Percentiles rank a stretch among this genome's conserved stretches.
Evolutionary conservation across 2,329 filamentous ascomycete species (phyloP).

Genomic region (Colletotrichum incanum): DNA sequence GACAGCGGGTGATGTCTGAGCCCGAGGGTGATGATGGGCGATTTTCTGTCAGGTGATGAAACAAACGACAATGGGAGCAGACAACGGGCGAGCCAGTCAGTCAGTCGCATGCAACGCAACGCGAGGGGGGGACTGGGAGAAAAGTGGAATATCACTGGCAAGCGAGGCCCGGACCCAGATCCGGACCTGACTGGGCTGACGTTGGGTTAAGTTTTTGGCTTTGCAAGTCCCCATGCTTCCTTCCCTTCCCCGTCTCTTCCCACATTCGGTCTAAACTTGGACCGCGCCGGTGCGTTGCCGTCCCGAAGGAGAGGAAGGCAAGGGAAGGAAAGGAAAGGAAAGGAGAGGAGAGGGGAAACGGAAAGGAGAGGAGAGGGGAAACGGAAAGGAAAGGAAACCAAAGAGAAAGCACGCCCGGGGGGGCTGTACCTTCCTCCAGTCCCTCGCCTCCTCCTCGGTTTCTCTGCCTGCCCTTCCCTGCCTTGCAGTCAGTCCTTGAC

Average conservation of each 20-base stretch:
- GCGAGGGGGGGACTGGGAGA: background rate
- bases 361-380: no score
- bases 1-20: conserved; percentile 7
- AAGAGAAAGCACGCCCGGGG: background rate
- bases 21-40: conserved; percentile 5
- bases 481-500: no score
- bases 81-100: conserved; percentile 21
- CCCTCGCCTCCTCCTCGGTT: no score
- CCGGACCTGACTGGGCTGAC: conserved; percentile 30
- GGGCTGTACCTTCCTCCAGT: background rate
- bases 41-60: conserved; percentile 10
- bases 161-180: conserved; percentile 22
- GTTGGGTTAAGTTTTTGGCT: conserved; percentile 36
- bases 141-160: conserved; percentile 13
- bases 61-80: conserved; percentile 6
- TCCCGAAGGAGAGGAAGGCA: background rate
- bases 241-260: background rate
- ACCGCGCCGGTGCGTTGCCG: conserved; percentile 28
- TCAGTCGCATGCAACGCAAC: background rate
- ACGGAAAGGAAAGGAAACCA: background rate
- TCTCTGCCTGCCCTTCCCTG: background rate
- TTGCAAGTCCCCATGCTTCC: background rate
- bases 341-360: no score
- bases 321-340: background rate
- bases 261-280: conserved; percentile 21